Base-by-base conservation (phyloP, 371 early-diverging fungal species). In the Coemansia sp. region DNA sequence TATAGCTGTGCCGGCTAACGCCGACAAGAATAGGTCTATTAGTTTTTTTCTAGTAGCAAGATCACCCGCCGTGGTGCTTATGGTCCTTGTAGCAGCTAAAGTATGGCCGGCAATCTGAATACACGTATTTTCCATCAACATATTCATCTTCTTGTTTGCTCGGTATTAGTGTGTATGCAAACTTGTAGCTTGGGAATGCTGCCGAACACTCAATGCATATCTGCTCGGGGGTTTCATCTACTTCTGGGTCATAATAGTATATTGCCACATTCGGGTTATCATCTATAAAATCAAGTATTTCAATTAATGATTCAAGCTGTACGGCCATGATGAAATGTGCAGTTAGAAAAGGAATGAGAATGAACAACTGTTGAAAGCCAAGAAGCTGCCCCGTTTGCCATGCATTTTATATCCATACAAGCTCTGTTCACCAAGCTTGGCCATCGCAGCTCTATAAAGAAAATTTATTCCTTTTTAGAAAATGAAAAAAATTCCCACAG, bases 181-280 rank as follows among this genome's bases (percentile, higher is more conserved):
- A 52, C 13, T 24, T 26, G 13, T 22, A 13, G 8, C 24, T 5
- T 4, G 53, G 53, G 13, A 24, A 21, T 21, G 13, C 3, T 52
- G 22, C 2, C 24, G 11, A 14, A 7, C 18, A 13, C 21, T 52
- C 13, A 2, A 11, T 4, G 53, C 53, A 52, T n/a, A 52, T 52
- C 24, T 52, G 24, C 53, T 10, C 13, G 5, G 53, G 53, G 13
- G 10, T 52, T 4, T 21, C 13, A 7, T 52, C 53, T 52, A 22
- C 53, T 52, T 21, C 11, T 21, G 53, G 53, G 22, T 52, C 53
- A 22, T 52, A 52, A 21, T 24, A 52, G 53, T 52, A 52, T 52
- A 52, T 22, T 27, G 53, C 53, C 24, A 13, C 53, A 0, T 21
- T 4, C 2, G 18, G 2, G 22, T 52, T n/a, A 5, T 22, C 53